Evolutionary conservation across 306 rosid species (phyloP).

Genomic region (Cyamopsis tetragonoloba): DNA sequence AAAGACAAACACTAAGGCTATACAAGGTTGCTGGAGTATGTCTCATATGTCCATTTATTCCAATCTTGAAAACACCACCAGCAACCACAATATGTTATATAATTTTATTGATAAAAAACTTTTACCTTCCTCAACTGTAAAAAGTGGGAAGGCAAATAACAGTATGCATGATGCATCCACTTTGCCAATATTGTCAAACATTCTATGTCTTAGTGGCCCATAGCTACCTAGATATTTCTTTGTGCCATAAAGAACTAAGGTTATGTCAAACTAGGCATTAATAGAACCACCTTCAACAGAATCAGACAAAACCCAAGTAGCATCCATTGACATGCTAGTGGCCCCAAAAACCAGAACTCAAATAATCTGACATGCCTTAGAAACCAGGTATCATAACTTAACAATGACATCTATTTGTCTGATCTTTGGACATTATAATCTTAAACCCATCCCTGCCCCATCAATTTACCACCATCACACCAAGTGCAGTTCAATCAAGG

Average conservation of each 20-base stretch:
- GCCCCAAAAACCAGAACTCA: slow-evolving; percentile 11
- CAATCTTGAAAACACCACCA: not conserved
- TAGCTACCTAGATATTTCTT: too few species aligned
- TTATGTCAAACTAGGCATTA: not conserved
- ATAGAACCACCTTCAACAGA: slow-evolving; percentile 8
- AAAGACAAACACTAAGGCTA: slow-evolving; percentile 9
- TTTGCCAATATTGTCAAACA: not conserved
- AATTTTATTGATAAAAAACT: not conserved
- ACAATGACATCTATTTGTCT: not conserved
- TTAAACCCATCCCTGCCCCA: not conserved
- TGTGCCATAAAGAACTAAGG: too few species aligned
- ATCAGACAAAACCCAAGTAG: not conserved
- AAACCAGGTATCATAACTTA: not conserved
- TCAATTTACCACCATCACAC: not conserved
- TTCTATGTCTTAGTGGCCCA: too few species aligned
- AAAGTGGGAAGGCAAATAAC: not conserved
- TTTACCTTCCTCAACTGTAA: not conserved
- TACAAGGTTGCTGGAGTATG: not conserved
- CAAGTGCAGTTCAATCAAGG: slow-evolving; percentile 1
- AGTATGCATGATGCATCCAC: not conserved
- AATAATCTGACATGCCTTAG: not conserved
- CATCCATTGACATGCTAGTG: not conserved
- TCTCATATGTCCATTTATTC: not conserved
- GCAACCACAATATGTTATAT: not conserved
- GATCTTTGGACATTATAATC: not conserved